These are phyloP conservation scores for Pleurotus tuoliensis DNA, from an alignment of 768 basidiomycete genomes.

Conservation along the genomic window DNA sequence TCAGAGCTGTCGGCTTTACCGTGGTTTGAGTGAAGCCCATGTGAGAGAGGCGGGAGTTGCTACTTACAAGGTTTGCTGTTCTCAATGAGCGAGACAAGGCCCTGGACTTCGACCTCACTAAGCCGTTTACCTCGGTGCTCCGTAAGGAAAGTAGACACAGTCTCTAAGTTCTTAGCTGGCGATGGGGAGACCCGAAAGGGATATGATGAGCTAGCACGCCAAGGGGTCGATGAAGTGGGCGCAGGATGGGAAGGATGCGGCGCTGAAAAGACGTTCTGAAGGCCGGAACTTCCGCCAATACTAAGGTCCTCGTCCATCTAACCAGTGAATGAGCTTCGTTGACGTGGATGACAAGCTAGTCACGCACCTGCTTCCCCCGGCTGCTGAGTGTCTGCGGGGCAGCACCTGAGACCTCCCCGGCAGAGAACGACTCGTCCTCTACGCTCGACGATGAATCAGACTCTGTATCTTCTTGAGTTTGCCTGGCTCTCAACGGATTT, in stretches of 20 bases:
- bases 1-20: conserved; percentile 33
- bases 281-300: neutral
- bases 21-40: neutral
- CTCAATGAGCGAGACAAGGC: conserved; percentile 52
- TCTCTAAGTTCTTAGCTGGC: conserved; percentile 42
- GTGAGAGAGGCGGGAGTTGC: conserved; percentile 2
- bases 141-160: conserved; percentile 44
- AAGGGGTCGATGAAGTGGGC: conserved; percentile 5
- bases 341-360: too few species aligned
- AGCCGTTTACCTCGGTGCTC: conserved; percentile 45
- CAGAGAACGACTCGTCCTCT: conserved; percentile 15
- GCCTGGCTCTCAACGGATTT: conserved; percentile 34
- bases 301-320: neutral
- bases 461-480: conserved; percentile 16
- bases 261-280: conserved; percentile 4
- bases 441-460: conserved; percentile 15
- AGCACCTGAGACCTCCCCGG: neutral
- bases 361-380: conserved; percentile 13
- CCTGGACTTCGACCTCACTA: conserved; percentile 48
- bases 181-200: conserved; percentile 23
- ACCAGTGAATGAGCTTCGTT: neutral
- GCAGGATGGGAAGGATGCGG: conserved; percentile 4
- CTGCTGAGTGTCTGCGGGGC: conserved; percentile 9
- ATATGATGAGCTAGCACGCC: conserved; percentile 2
- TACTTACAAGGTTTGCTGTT: conserved; percentile 30